Base-by-base conservation (phyloP, 805 yeast species). In the Metschnikowia kofuensis region DNA sequence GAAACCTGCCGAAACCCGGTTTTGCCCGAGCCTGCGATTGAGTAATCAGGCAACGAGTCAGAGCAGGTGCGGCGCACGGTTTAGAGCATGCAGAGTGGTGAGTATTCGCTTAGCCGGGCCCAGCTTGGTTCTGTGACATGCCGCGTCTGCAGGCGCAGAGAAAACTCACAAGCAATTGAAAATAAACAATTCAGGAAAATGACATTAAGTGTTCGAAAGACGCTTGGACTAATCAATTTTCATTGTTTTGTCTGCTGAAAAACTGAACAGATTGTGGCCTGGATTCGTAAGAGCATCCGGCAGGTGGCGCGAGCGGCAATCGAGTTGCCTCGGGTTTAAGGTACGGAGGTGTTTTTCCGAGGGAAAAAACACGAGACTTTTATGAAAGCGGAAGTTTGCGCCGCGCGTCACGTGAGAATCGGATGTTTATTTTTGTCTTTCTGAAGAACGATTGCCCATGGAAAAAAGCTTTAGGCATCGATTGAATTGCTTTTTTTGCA, bases 61-160 rank as follows among this genome's bases (percentile, higher is more conserved):
- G 10, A 14, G 7, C 27, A 7, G 12, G 14, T 8, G 27, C 36
- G 28, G 11, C 21, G 38, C 38, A 28, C 36, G 30, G 12, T 10
- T 11, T 26, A 38, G 16, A 7, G 15, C 21, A 38, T 38, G 41
- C 41, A 38, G 41, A 28, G 13, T 34, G 12, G 15, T 34, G 36
- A 14, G 36, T 47, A 47, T 42, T 30, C 50, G 40, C 50, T 47
- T 47, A 47, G 16, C 35, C 29, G 38, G 21, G 12, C 36, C 36
- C 36, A 11, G 15, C 9, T 7, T 34, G 36, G 4, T 21, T 21
- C 21, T 21, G 21, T 21, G 4, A 34, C 12, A 34, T 34, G 36
- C 28, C 9, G 9, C 11, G 16, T 30, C 32, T n/a, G 16, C 13
- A 26, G 38, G 28, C 29, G 15, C 7, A 30, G 12, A 15, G 21